A percentile compares a stretch with the other conserved stretches of the same genome.
These are phyloP conservation scores for Mytilinidion resinicola DNA, from an alignment of 495 filamentous ascomycete genomes.

Conservation along the genomic window DNA sequence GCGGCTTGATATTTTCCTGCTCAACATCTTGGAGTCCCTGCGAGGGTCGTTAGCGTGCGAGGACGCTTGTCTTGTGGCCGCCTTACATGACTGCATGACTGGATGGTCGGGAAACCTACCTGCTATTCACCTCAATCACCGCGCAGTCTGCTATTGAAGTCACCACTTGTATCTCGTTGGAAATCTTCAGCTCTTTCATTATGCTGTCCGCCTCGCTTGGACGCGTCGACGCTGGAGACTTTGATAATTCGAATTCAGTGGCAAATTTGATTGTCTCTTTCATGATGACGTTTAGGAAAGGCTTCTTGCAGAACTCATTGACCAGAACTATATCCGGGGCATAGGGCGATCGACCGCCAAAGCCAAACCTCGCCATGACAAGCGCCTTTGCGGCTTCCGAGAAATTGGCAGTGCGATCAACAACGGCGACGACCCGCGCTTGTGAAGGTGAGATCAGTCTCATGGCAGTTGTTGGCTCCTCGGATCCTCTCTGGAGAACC, in stretches of 20 bases:
- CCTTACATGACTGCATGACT: not conserved
- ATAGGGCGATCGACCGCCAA: slow-evolving; percentile 47
- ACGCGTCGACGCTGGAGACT: not conserved
- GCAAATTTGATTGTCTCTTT: slow-evolving; percentile 36
- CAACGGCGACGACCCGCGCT: slow-evolving; percentile 42
- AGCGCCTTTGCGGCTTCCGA: slow-evolving; percentile 42
- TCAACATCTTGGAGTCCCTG: not conserved
- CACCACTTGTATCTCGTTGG: not conserved
- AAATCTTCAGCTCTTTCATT: not conserved
- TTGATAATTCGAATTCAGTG: not conserved
- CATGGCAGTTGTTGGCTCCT: slow-evolving; percentile 1
- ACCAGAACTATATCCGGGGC: slow-evolving; percentile 51
- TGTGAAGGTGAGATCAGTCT: slow-evolving; percentile 33
- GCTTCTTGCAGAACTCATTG: slow-evolving; percentile 49
- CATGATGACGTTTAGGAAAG: slow-evolving; percentile 43
- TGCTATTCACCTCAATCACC: not conserved
- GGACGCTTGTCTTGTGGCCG: not conserved
- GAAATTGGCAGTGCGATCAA: slow-evolving; percentile 48
- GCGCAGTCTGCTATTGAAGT: not conserved
- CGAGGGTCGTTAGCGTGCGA: slow-evolving; percentile 1
- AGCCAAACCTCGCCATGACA: slow-evolving; percentile 44
- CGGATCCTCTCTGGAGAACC: slow-evolving; percentile 19
- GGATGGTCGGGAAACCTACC: not conserved
- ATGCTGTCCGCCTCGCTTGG: not conserved
- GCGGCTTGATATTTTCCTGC: slow-evolving; percentile 33